Evolutionary conservation across 345 rosid genomes (phyloP).

Genomic region (Populus nigra): DNA sequence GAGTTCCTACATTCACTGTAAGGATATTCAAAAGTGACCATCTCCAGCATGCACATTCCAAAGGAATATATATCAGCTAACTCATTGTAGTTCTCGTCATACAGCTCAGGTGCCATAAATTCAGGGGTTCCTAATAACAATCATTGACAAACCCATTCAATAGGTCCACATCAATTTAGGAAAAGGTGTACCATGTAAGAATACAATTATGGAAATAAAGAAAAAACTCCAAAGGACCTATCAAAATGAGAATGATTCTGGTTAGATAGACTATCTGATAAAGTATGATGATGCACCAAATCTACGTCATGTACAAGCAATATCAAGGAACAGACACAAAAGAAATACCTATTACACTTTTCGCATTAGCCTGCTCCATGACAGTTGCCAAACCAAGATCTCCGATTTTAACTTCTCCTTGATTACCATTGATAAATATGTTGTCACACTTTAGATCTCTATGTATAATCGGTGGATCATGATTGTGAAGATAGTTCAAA

Average conservation of each 20-base stretch:
- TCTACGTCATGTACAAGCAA: not conserved
- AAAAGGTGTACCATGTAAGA: not conserved
- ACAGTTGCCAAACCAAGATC: slow-evolving; percentile 29
- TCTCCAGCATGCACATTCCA: slow-evolving; percentile 30
- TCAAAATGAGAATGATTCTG: not conserved
- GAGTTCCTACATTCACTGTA: slow-evolving; percentile 26
- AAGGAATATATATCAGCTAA: slow-evolving; percentile 29
- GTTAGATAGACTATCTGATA: not conserved
- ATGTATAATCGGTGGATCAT: slow-evolving; percentile 17
- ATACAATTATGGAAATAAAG: not conserved
- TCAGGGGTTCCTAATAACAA: slow-evolving; percentile 30
- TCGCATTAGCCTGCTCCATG: slow-evolving; percentile 22
- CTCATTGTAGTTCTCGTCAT: slow-evolving; percentile 26
- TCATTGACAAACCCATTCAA: slow-evolving; percentile 10
- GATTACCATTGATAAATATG: slow-evolving; percentile 20
- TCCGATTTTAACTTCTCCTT: slow-evolving; percentile 25
- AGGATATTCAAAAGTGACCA: slow-evolving; percentile 31
- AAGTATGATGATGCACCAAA: not conserved
- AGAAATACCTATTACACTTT: slow-evolving; percentile 31
- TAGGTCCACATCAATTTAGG: slow-evolving; percentile 1
- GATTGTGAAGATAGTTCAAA: slow-evolving; percentile 7
- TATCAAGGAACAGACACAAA: slow-evolving; percentile 8
- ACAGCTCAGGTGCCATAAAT: slow-evolving; percentile 33
- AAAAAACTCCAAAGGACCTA: slow-evolving; percentile 1
- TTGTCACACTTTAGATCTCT: slow-evolving; percentile 16